Conservation (phyloP, 441 rosid genomes). For the Pelargonium australe region DNA sequence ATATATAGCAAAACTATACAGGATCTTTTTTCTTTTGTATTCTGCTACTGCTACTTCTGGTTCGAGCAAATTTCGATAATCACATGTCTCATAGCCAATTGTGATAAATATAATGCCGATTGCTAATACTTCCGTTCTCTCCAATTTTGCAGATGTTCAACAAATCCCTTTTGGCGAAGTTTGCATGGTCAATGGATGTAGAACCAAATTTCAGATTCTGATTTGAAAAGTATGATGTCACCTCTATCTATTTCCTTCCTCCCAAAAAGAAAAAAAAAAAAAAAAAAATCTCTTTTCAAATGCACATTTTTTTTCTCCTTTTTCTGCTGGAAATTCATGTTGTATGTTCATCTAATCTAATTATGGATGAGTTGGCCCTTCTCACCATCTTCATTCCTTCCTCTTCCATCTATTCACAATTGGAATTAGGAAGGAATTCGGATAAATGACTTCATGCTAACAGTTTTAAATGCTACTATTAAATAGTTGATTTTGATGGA, state of each 20-base stretch:
- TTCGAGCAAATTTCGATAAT: too few species aligned
- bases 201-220: constrained; percentile 97
- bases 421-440: background rate
- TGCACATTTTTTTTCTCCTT: background rate
- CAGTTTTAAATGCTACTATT: background rate
- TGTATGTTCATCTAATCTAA: background rate
- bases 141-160: constrained; percentile 66
- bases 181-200: constrained; percentile 98
- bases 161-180: constrained; percentile 91
- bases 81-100: too few species aligned
- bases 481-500: background rate
- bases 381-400: background rate
- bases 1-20: too few species aligned
- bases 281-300: background rate
- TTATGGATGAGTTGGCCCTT: background rate
- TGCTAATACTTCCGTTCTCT: background rate
- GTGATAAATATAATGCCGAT: background rate
- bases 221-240: constrained; percentile 12
- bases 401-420: background rate
- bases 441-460: background rate
- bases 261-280: background rate
- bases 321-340: background rate
- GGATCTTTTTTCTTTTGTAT: too few species aligned
- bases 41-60: too few species aligned
- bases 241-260: background rate